Evolutionary conservation across 768 basidiomycete genomes (phyloP).

Genomic region (Mycena maculata): DNA sequence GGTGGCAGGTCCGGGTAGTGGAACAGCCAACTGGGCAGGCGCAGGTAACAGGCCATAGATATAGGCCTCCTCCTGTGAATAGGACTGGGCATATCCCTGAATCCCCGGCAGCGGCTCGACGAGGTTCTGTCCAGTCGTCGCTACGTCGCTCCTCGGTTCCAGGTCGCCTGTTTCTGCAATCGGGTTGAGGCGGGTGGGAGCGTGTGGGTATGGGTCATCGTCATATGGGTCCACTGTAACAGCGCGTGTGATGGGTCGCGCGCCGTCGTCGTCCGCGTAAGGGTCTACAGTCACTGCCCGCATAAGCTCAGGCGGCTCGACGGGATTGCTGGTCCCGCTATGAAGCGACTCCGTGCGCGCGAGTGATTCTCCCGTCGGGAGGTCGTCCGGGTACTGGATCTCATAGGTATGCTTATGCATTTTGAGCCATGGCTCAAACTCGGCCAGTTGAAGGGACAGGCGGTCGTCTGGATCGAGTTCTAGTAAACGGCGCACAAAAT

Average conservation of each 20-base stretch:
- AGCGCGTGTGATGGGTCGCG: neutral
- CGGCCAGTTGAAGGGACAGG: slow-evolving; percentile 64
- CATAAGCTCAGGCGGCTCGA: neutral
- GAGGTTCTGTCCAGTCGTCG: neutral
- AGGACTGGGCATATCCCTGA: too few species aligned
- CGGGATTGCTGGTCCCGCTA: neutral
- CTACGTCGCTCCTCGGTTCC: neutral
- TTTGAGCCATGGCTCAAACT: slow-evolving; percentile 69
- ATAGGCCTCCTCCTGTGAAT: neutral
- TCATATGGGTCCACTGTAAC: slow-evolving; percentile 1
- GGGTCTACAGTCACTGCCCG: slow-evolving; percentile 31
- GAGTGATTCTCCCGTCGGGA: neutral
- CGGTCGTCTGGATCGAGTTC: slow-evolving; percentile 60
- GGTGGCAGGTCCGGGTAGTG: neutral
- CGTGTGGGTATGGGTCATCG: neutral
- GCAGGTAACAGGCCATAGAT: neutral
- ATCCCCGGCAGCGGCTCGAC: neutral
- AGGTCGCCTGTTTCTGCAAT: neutral
- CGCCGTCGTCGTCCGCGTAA: slow-evolving; percentile 19
- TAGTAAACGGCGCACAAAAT: slow-evolving; percentile 67
- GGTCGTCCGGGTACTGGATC: slow-evolving; percentile 9
- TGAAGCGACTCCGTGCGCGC: slow-evolving; percentile 17
- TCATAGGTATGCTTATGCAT: slow-evolving; percentile 19
- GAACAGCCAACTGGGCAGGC: neutral
- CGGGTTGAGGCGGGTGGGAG: neutral